A percentile compares a stretch with the other conserved stretches of the same genome.
Conservation (phyloP, 805 yeast genomes). For the Wickerhamomyces canadensis region DNA sequence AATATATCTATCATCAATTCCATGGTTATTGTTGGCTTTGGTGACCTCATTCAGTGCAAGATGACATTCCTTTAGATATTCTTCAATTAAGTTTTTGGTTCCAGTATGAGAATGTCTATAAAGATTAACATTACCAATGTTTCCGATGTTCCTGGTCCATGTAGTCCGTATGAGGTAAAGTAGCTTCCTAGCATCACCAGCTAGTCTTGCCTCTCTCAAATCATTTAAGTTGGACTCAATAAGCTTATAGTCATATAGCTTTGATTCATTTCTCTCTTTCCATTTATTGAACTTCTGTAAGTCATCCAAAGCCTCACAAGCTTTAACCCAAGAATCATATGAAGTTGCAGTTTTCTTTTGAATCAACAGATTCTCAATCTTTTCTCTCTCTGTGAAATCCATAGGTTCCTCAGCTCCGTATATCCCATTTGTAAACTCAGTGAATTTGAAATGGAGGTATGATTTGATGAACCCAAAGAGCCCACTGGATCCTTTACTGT, state of each 20-base stretch:
- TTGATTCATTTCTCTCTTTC: slow-evolving; percentile 59
- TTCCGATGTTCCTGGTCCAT: slow-evolving; percentile 81
- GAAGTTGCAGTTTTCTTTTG: slow-evolving; percentile 45
- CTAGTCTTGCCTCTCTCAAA: slow-evolving; percentile 51
- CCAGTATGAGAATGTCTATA: slow-evolving; percentile 81
- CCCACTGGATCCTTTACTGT: not conserved
- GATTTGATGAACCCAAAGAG: slow-evolving; percentile 7
- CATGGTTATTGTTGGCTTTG: slow-evolving; percentile 14
- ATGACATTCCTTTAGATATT: slow-evolving; percentile 75
- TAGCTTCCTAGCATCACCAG: slow-evolving; percentile 53
- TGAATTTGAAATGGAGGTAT: slow-evolving; percentile 2
- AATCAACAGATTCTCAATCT: slow-evolving; percentile 31
- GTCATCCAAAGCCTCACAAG: slow-evolving; percentile 59
- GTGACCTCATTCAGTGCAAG: slow-evolving; percentile 29
- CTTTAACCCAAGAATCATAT: slow-evolving; percentile 61
- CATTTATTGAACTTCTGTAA: slow-evolving; percentile 61
- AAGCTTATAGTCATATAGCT: slow-evolving; percentile 68
- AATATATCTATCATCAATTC: slow-evolving; percentile 61
- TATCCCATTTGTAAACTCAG: slow-evolving; percentile 1
- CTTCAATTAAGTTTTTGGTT: slow-evolving; percentile 78
- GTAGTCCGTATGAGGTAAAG: slow-evolving; percentile 76
- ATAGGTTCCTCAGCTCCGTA: slow-evolving; percentile 5
- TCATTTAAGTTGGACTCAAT: slow-evolving; percentile 48
- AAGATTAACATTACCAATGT: slow-evolving; percentile 75
- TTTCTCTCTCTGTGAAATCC: slow-evolving; percentile 27